A percentile compares a stretch with the other conserved stretches of the same genome.
Conservation (phyloP, 176 grass and related monocot species). For the Cenchrus americanus region DNA sequence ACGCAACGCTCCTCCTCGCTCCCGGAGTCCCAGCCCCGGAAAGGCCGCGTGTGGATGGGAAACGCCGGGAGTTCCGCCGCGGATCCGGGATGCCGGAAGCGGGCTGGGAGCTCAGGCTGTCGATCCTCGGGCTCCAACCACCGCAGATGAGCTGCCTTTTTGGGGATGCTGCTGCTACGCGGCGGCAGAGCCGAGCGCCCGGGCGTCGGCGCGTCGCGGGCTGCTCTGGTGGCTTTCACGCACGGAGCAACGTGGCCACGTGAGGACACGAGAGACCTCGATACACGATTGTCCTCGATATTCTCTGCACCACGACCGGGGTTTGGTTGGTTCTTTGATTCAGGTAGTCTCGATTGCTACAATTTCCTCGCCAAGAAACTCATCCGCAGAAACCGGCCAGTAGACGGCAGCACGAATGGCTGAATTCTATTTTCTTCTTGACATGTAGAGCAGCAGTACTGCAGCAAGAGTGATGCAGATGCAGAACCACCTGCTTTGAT, state of each 20-base stretch:
- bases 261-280: not conserved
- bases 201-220: not conserved
- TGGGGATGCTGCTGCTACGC: constrained; percentile 9
- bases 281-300: not conserved
- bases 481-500: not conserved
- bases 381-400: too few relatives aligned
- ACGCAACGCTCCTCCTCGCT: not conserved
- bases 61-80: not conserved
- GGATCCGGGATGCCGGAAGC: constrained; percentile 12
- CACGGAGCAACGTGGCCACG: constrained; percentile 28
- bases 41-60: not conserved
- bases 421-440: too few relatives aligned
- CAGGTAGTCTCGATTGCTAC: not conserved
- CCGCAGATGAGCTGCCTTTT: not conserved
- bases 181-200: not conserved
- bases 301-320: not conserved
- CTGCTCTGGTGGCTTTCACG: not conserved
- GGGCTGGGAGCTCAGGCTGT: constrained; percentile 19
- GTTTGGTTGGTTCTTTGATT: constrained; percentile 11
- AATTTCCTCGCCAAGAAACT: not conserved
- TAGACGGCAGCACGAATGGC: too few relatives aligned
- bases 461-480: constrained; percentile 7
- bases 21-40: not conserved
- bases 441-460: not conserved
- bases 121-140: not conserved